Evolutionary conservation across 495 filamentous ascomycete genomes (phyloP).

Genomic region (Gamarada debralockiae): DNA sequence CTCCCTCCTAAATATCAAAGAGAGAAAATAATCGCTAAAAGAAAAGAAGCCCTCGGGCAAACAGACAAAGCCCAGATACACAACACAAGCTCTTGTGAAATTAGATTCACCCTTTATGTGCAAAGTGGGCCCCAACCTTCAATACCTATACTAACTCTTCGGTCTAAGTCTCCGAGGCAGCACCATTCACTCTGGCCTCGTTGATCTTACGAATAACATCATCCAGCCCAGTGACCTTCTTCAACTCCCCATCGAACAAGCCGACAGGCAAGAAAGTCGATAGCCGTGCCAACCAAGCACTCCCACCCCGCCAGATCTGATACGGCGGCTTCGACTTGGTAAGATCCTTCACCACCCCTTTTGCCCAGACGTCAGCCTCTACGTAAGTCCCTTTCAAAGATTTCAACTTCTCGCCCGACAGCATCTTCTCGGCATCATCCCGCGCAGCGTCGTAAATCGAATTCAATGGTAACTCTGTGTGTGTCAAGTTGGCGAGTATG

Average conservation of each 20-base stretch:
- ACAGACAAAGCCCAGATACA: too few relatives aligned
- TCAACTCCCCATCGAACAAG: conserved; percentile 27
- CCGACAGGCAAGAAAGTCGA: conserved; percentile 26
- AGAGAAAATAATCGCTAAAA: too few relatives aligned
- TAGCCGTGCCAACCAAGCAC: conserved; percentile 23
- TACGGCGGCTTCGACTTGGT: conserved; percentile 24
- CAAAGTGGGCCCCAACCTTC: too few relatives aligned
- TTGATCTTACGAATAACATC: conserved; percentile 8
- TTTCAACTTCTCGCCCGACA: conserved; percentile 6
- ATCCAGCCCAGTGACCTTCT: conserved; percentile 31
- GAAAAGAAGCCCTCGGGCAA: too few relatives aligned
- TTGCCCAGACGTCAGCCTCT: conserved; percentile 22
- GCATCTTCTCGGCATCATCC: conserved; percentile 17
- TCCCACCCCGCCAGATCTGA: conserved; percentile 31
- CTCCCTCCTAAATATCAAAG: too few relatives aligned
- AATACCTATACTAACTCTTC: too few relatives aligned
- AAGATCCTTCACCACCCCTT: conserved; percentile 25
- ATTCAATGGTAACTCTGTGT: conserved; percentile 10
- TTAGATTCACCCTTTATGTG: too few relatives aligned
- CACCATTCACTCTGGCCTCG: too few relatives aligned
- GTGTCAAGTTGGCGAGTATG: conserved; percentile 17
- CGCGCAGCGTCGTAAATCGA: conserved; percentile 25
- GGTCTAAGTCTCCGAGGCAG: too few relatives aligned
- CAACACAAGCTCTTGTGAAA: too few relatives aligned
- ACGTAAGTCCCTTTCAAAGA: conserved; percentile 14